phyloP scores from a whole-genome alignment of 306 rosid genomes.

The Crataegus laevigata region DNA sequence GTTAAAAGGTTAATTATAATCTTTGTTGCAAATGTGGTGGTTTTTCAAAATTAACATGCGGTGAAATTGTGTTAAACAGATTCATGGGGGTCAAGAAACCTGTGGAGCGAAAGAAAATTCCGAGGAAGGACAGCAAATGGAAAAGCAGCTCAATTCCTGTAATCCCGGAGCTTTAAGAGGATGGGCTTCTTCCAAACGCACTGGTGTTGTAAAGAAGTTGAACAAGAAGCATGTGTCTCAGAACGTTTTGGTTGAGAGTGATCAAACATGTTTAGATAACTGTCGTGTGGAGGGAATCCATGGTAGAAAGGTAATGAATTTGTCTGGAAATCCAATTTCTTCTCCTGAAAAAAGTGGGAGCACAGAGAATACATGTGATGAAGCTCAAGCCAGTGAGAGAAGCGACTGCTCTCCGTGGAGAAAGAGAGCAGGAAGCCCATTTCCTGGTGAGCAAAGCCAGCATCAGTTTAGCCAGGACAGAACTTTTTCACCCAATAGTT shows the following conservation, averaged over 20 bases:
- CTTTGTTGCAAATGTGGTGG: not conserved
- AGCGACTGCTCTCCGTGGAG: slow-evolving; percentile 20
- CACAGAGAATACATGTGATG: slow-evolving; percentile 13
- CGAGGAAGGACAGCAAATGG: slow-evolving; percentile 14
- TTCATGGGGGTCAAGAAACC: slow-evolving; percentile 16
- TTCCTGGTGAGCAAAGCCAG: slow-evolving; percentile 13
- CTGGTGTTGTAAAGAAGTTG: slow-evolving; percentile 35
- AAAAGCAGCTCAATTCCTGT: slow-evolving; percentile 27
- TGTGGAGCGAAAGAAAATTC: slow-evolving; percentile 16
- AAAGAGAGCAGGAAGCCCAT: slow-evolving; percentile 28
- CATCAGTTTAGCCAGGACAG: slow-evolving; percentile 18
- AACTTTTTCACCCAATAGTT: slow-evolving; percentile 6
- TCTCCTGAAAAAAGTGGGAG: slow-evolving; percentile 31
- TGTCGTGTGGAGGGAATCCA: slow-evolving; percentile 15
- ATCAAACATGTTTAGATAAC: slow-evolving; percentile 12
- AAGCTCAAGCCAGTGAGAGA: slow-evolving; percentile 17
- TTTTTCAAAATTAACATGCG: not conserved
- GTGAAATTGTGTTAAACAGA: slow-evolving; percentile 12
- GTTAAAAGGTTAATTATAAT: not conserved
- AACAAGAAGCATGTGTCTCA: slow-evolving; percentile 19
- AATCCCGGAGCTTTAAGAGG: slow-evolving; percentile 32
- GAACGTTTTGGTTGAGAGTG: slow-evolving; percentile 14
- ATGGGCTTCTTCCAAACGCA: slow-evolving; percentile 53
- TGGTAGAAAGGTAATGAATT: slow-evolving; percentile 8
- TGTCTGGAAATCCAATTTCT: slow-evolving; percentile 17